Evolutionary conservation across 768 basidiomycete genomes (phyloP).

Genomic region (Boletales sp.): DNA sequence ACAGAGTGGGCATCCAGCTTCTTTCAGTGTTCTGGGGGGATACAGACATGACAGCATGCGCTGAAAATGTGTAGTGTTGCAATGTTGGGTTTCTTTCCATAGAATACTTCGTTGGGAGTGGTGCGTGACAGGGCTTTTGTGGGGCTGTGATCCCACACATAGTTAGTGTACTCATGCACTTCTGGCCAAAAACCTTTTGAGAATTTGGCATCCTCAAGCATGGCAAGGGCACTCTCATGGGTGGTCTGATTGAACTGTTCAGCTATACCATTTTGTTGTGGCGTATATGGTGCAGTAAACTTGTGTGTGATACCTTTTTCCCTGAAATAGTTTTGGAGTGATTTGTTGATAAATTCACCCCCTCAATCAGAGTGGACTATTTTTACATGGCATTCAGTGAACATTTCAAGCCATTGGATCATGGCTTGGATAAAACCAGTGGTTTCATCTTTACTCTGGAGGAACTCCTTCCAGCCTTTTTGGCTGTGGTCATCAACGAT

Average conservation of each 20-base stretch:
- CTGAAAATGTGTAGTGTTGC: too few relatives aligned
- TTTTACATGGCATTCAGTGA: neutral
- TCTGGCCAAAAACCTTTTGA: slow-evolving; percentile 21
- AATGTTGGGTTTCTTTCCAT: slow-evolving; percentile 18
- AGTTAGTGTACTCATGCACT: slow-evolving; percentile 2
- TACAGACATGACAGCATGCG: neutral
- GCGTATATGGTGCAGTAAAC: neutral
- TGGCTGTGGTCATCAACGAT: slow-evolving; percentile 6
- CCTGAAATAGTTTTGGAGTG: neutral
- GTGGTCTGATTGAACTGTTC: slow-evolving; percentile 23
- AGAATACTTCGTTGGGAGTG: slow-evolving; percentile 14
- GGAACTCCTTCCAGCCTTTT: too few relatives aligned
- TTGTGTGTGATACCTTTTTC: neutral
- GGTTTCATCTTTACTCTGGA: slow-evolving; percentile 4
- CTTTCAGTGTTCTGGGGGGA: too few relatives aligned
- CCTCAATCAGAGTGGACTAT: neutral
- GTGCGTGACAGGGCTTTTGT: neutral
- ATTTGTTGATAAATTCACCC: neutral
- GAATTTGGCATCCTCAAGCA: slow-evolving; percentile 18
- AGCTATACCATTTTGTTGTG: neutral
- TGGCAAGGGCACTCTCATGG: slow-evolving; percentile 19
- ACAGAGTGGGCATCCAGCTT: slow-evolving; percentile 2
- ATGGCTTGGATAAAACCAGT: neutral
- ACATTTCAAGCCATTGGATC: neutral
- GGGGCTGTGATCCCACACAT: neutral